These are phyloP conservation scores for Penicillium lagena DNA, from an alignment of 495 filamentous ascomycete genomes.

Conservation along the genomic window DNA sequence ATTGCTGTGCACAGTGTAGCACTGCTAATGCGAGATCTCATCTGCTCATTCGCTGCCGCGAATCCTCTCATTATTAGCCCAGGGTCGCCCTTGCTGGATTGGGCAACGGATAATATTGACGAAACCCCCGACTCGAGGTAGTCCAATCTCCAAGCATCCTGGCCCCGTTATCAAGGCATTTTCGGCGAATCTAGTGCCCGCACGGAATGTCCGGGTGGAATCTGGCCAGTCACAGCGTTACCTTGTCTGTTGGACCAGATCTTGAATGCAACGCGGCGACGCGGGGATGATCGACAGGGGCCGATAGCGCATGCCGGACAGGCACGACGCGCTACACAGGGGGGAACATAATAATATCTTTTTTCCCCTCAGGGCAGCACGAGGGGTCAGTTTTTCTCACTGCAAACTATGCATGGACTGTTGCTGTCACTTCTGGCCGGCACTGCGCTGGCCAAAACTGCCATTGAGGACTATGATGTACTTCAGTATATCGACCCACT, in stretches of 20 bases:
- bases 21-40: no score
- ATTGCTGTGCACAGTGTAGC: no score
- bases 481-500: slow-evolving; percentile 49
- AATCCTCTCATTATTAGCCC: no score
- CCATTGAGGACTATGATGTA: slow-evolving; percentile 28
- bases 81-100: no score
- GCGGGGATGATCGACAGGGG: slow-evolving; percentile 18
- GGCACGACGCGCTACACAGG: slow-evolving; percentile 1
- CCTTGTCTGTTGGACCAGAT: neutral
- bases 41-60: no score
- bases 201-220: no score
- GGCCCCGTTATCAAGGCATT: no score
- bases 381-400: neutral
- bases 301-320: slow-evolving; percentile 6
- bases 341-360: neutral
- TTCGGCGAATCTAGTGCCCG: no score
- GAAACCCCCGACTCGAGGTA: no score
- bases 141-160: no score
- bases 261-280: slow-evolving; percentile 1
- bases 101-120: no score
- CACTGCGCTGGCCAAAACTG: slow-evolving; percentile 5
- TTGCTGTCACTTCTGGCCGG: slow-evolving; percentile 12
- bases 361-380: neutral
- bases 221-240: no score
- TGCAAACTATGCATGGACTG: slow-evolving; percentile 6